A percentile compares a stretch with the other conserved stretches of the same genome.
phyloP scores from a whole-genome alignment of 257 asterid genomes.

The Przewalskia tangutica region DNA sequence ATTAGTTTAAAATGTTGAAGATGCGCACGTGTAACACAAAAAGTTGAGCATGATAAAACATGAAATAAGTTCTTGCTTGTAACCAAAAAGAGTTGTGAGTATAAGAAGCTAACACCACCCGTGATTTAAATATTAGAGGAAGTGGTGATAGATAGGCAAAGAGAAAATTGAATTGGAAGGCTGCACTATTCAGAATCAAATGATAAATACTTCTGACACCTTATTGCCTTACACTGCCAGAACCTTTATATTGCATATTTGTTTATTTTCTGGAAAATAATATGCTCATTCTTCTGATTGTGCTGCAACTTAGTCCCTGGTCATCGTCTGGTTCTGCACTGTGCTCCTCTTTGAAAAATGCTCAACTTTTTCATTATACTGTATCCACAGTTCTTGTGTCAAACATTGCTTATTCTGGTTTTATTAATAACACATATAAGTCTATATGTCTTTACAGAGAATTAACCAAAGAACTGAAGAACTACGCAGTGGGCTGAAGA shows the following conservation, averaged over 20 bases:
- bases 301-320: background rate
- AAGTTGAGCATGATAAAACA: background rate
- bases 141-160: background rate
- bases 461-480: slow-evolving; percentile 68
- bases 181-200: background rate
- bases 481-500: slow-evolving; percentile 71
- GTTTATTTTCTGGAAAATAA: background rate
- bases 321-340: background rate
- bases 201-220: background rate
- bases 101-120: background rate
- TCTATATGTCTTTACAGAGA: slow-evolving; percentile 33
- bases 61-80: background rate
- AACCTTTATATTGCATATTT: background rate
- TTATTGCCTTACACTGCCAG: background rate
- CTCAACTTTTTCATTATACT: background rate
- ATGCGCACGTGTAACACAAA: background rate
- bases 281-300: background rate
- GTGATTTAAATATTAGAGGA: background rate
- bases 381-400: background rate
- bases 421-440: background rate
- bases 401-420: background rate
- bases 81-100: background rate
- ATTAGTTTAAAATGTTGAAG: background rate
- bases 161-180: background rate
- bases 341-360: background rate